Evolutionary conservation across 2,329 filamentous ascomycete genomes (phyloP).

Genomic region (Aspergillus puulaauensis): DNA sequence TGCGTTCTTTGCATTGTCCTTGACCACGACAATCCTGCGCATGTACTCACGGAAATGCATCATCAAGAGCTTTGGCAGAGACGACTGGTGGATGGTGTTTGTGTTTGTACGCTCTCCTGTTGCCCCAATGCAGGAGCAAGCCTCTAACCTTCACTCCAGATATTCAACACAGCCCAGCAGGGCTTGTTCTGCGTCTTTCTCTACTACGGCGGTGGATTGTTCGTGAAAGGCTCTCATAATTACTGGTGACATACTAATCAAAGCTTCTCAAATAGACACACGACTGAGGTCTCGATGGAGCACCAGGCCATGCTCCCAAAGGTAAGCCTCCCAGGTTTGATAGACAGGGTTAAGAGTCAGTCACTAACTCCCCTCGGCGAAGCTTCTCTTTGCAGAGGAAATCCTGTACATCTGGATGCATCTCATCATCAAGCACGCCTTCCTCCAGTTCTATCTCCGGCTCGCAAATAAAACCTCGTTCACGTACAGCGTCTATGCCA

Average conservation of each 20-base stretch:
- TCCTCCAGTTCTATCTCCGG: slow-evolving; percentile 10
- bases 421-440: slow-evolving; percentile 8
- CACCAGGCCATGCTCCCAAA: background rate
- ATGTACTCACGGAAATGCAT: slow-evolving; percentile 9
- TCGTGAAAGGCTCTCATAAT: background rate
- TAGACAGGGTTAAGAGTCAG: no score
- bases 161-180: background rate
- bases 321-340: background rate
- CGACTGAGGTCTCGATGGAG: background rate
- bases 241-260: no score
- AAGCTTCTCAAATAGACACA: no score
- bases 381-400: slow-evolving; percentile 11
- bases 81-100: slow-evolving; percentile 8
- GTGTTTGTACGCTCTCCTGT: background rate
- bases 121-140: no score
- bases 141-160: no score
- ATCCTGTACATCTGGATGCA: slow-evolving; percentile 11
- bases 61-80: background rate
- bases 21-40: background rate
- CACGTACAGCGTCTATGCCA: background rate
- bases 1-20: slow-evolving; percentile 1
- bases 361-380: no score
- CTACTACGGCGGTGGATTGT: slow-evolving; percentile 2
- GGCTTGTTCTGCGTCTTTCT: background rate
- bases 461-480: slow-evolving; percentile 1